Percentiles rank a stretch among this genome's conserved stretches.
phyloP scores from a whole-genome alignment of 176 grass and related monocot genomes.

The Musa acuminata region DNA sequence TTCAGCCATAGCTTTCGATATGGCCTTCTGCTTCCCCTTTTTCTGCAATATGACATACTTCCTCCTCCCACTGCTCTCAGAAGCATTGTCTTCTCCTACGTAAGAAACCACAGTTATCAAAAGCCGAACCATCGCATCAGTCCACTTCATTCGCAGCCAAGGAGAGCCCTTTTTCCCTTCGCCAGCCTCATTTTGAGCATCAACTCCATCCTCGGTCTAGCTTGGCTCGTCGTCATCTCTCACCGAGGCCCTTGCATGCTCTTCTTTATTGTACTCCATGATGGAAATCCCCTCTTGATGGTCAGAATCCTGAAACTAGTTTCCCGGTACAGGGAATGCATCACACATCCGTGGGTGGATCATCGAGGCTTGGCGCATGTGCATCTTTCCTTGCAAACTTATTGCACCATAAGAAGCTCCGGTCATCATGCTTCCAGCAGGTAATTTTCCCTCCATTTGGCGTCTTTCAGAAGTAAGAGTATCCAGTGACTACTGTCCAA shows the following conservation, averaged over 20 bases:
- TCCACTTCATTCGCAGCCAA: slow-evolving; percentile 67
- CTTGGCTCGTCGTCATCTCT: slow-evolving; percentile 32
- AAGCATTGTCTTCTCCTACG: slow-evolving; percentile 32
- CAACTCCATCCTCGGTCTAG: slow-evolving; percentile 31
- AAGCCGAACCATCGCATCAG: slow-evolving; percentile 53
- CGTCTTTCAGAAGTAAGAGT: background rate
- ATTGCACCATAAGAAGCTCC: background rate
- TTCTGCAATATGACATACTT: slow-evolving; percentile 45
- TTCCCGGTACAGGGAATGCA: background rate
- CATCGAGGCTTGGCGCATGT: background rate
- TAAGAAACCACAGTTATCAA: slow-evolving; percentile 45
- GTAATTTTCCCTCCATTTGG: background rate
- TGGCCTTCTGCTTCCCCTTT: slow-evolving; percentile 62
- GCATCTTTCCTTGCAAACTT: slow-evolving; percentile 3
- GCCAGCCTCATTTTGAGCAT: slow-evolving; percentile 24
- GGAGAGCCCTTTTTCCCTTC: slow-evolving; percentile 42
- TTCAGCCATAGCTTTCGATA: slow-evolving; percentile 49
- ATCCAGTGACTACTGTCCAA: background rate
- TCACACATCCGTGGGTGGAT: background rate
- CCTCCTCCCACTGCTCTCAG: slow-evolving; percentile 36
- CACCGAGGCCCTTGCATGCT: slow-evolving; percentile 18
- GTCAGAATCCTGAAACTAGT: background rate
- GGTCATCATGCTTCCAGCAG: background rate
- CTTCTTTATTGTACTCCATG: background rate
- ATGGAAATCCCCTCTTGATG: background rate